These are phyloP conservation scores for Linanthus parryae DNA, from an alignment of 148 eudicot genomes.

Conservation along the genomic window DNA sequence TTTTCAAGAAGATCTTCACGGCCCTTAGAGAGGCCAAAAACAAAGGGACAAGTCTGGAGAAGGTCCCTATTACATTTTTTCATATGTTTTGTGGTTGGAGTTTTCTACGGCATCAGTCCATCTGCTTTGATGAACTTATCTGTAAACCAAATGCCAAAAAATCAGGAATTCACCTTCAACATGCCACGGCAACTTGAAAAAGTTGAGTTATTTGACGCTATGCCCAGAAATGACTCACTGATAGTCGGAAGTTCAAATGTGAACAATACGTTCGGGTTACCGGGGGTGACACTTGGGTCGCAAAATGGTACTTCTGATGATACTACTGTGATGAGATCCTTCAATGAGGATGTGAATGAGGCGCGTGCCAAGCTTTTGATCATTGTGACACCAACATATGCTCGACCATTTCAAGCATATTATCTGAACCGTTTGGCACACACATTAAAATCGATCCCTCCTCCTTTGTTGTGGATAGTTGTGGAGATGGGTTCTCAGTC, in stretches of 20 bases:
- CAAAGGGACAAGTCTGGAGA: slow-evolving; percentile 56
- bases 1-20: slow-evolving; percentile 58
- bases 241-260: slow-evolving; percentile 11
- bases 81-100: slow-evolving; percentile 55
- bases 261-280: slow-evolving; percentile 12
- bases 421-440: slow-evolving; percentile 72
- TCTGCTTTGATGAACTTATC: slow-evolving; percentile 41
- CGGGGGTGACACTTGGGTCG: slow-evolving; percentile 18
- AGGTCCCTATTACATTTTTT: slow-evolving; percentile 49
- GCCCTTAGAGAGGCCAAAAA: slow-evolving; percentile 49
- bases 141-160: slow-evolving; percentile 35
- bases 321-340: slow-evolving; percentile 21
- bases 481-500: slow-evolving; percentile 78
- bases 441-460: slow-evolving; percentile 52
- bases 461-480: slow-evolving; percentile 78
- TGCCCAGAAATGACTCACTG: slow-evolving; percentile 23
- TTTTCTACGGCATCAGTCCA: slow-evolving; percentile 62
- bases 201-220: slow-evolving; percentile 16
- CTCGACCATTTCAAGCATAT: slow-evolving; percentile 61
- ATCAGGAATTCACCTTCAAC: slow-evolving; percentile 40
- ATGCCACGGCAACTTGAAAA: slow-evolving; percentile 31
- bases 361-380: slow-evolving; percentile 58
- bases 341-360: slow-evolving; percentile 15
- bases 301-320: slow-evolving; percentile 14
- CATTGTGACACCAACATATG: slow-evolving; percentile 64